phyloP scores from a whole-genome alignment of 2,329 filamentous ascomycete species.

The Coleophoma cylindrospora region DNA sequence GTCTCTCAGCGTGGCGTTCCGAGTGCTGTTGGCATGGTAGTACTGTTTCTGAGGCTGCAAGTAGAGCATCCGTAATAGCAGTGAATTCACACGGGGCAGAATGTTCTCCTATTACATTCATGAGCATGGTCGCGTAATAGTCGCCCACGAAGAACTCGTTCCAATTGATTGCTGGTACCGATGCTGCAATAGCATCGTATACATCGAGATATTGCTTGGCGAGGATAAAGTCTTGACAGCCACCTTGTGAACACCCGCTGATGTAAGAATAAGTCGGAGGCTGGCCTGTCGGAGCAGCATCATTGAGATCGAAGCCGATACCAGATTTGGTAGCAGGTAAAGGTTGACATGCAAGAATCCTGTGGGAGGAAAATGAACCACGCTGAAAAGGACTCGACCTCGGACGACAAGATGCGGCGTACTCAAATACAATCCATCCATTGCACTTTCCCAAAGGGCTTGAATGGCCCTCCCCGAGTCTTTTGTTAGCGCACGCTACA shows the following conservation, averaged over 20 bases:
- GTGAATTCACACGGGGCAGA: slow-evolving; percentile 9
- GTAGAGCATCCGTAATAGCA: slow-evolving; percentile 6
- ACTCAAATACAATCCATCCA: no score
- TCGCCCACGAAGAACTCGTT: slow-evolving; percentile 2
- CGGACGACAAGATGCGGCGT: no score
- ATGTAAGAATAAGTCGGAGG: slow-evolving; percentile 30
- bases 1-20: neutral
- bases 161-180: slow-evolving; percentile 31
- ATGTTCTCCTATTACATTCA: slow-evolving; percentile 6
- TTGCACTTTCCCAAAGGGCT: no score
- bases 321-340: neutral
- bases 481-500: no score
- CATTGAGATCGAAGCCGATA: slow-evolving; percentile 26
- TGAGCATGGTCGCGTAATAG: slow-evolving; percentile 9
- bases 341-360: slow-evolving; percentile 12
- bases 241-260: slow-evolving; percentile 31
- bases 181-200: slow-evolving; percentile 34
- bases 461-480: no score
- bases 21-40: neutral
- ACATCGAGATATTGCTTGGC: slow-evolving; percentile 31
- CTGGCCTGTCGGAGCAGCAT: slow-evolving; percentile 25
- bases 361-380: slow-evolving; percentile 13
- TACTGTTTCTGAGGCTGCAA: slow-evolving; percentile 5
- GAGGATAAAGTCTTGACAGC: slow-evolving; percentile 30
- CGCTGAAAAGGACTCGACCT: no score